phyloP scores from a whole-genome alignment of 2,329 filamentous ascomycete genomes.

The Clonostachys rhizophaga region DNA sequence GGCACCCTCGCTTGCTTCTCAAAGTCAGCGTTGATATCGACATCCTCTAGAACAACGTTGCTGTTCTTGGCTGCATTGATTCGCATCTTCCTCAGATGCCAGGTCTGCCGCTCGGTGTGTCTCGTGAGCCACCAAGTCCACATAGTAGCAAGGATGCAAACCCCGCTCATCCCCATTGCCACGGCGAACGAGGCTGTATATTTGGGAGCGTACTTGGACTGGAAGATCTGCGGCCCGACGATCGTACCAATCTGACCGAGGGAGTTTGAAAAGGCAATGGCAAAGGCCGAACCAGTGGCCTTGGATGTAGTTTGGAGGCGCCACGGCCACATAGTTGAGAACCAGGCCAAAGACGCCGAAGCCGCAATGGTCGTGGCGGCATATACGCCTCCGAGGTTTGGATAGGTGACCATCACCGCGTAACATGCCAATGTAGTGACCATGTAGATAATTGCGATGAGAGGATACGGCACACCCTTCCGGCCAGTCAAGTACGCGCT shows the following conservation, averaged over 20 bases:
- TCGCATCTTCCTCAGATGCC: not conserved
- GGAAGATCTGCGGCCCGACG: not conserved
- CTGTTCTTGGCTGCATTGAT: not conserved
- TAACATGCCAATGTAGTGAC: not conserved
- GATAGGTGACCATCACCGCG: not conserved
- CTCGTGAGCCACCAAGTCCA: not conserved
- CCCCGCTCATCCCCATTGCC: not conserved
- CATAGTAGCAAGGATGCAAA: not conserved
- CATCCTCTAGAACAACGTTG: not conserved
- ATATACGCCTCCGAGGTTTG: not conserved
- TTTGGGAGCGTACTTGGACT: not conserved
- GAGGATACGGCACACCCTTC: not conserved
- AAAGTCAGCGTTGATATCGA: not conserved
- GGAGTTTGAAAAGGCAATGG: not conserved
- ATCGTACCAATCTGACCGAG: not conserved
- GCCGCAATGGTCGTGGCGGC: not conserved
- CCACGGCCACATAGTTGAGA: not conserved
- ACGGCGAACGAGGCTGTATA: not conserved
- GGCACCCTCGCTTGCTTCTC: not conserved
- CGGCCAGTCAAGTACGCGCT: not conserved
- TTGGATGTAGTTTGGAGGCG: not conserved
- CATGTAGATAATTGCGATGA: not conserved
- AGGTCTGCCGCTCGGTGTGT: not conserved
- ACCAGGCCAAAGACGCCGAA: not conserved
- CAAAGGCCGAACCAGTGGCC: not conserved